Evolutionary conservation across 768 basidiomycete genomes (phyloP).

Genomic region (Pholiota molesta): DNA sequence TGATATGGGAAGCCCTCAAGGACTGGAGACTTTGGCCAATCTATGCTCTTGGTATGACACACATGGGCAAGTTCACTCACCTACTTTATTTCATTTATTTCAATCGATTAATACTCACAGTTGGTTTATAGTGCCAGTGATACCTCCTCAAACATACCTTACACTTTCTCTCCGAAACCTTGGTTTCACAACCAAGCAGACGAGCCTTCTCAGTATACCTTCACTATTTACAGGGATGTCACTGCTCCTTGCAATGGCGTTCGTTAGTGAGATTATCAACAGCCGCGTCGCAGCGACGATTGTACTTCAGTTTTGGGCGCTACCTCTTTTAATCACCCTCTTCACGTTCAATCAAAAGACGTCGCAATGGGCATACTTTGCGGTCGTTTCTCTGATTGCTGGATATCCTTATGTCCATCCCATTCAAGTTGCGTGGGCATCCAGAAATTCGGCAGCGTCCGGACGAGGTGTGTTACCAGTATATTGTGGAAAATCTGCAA

Average conservation of each 20-base stretch:
- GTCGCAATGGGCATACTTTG: conserved; percentile 58
- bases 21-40: conserved; percentile 73
- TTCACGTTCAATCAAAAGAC: conserved; percentile 52
- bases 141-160: conserved; percentile 63
- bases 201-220: conserved; percentile 66
- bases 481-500: background rate
- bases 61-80: conserved; percentile 47
- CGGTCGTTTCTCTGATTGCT: conserved; percentile 54
- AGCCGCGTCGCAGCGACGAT: conserved; percentile 57
- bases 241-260: conserved; percentile 49
- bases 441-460: conserved; percentile 62
- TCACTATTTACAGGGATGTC: conserved; percentile 54
- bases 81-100: background rate
- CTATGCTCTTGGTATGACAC: conserved; percentile 57
- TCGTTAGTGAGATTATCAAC: conserved; percentile 57
- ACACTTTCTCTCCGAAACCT: conserved; percentile 64
- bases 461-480: conserved; percentile 45
- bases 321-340: conserved; percentile 60
- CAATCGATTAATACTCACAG: background rate
- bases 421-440: conserved; percentile 60
- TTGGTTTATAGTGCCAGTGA: conserved; percentile 49
- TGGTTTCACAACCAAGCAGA: conserved; percentile 64
- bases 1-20: conserved; percentile 52
- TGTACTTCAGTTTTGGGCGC: conserved; percentile 61
- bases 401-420: conserved; percentile 58